Conservation (phyloP, 2,329 filamentous ascomycete species). For the Ophiocordyceps australis region DNA sequence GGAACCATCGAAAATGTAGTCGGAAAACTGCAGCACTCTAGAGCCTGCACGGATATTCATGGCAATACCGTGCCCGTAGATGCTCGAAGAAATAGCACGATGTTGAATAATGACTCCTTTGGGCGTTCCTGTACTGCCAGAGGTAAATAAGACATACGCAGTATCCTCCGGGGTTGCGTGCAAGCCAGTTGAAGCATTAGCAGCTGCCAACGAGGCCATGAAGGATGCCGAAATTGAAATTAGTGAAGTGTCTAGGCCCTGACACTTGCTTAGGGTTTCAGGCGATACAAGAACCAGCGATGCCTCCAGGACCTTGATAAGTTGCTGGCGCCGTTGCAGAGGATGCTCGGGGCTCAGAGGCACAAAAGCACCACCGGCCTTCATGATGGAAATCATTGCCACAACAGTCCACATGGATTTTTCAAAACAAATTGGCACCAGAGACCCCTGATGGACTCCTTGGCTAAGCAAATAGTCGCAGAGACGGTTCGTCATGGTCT, state of each 20-base stretch:
- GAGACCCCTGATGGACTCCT: neutral
- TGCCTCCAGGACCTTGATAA: slow-evolving; percentile 2
- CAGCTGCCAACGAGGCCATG: neutral
- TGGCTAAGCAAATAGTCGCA: neutral
- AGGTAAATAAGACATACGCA: slow-evolving; percentile 10
- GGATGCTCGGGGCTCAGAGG: slow-evolving; percentile 8
- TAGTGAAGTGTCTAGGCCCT: neutral
- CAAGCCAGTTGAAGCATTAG: no score
- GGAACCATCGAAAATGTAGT: slow-evolving; percentile 30
- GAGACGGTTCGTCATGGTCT: neutral
- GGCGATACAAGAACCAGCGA: slow-evolving; percentile 2
- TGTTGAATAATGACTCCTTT: slow-evolving; percentile 20
- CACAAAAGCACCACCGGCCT: slow-evolving; percentile 9
- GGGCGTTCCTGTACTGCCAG: slow-evolving; percentile 9
- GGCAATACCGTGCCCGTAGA: slow-evolving; percentile 24
- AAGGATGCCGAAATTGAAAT: neutral
- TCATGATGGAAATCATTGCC: slow-evolving; percentile 8
- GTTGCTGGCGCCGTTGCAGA: neutral
- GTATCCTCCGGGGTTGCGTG: slow-evolving; percentile 2
- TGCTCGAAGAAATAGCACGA: slow-evolving; percentile 29
- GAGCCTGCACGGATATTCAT: slow-evolving; percentile 25
- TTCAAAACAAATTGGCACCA: slow-evolving; percentile 3
- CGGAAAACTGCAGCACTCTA: slow-evolving; percentile 32
- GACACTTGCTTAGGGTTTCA: neutral
- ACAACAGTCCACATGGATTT: slow-evolving; percentile 6